These are phyloP conservation scores for Paragyromitra xinjiangensis DNA, from an alignment of 495 filamentous ascomycete genomes.

Conservation along the genomic window DNA sequence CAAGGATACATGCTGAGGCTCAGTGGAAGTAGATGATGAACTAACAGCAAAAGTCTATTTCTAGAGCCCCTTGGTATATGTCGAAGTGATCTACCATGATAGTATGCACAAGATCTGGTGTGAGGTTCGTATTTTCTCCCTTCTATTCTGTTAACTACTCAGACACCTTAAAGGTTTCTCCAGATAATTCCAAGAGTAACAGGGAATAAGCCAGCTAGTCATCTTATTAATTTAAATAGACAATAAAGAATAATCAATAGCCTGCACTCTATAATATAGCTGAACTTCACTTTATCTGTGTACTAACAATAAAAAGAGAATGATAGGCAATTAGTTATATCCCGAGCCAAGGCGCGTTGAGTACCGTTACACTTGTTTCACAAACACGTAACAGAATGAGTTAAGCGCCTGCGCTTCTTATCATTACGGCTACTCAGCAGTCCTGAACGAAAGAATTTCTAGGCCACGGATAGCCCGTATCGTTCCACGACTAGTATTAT, in stretches of 20 bases:
- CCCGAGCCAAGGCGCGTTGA: neutral
- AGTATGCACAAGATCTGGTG: neutral
- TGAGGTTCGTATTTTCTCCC: neutral
- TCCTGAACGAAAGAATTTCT: slow-evolving; percentile 63
- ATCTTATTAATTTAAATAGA: slow-evolving; percentile 1
- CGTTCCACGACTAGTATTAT: slow-evolving; percentile 60
- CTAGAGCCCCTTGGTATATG: neutral
- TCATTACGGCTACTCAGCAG: slow-evolving; percentile 54
- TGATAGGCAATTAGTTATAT: neutral
- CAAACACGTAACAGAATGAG: neutral
- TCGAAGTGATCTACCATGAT: neutral
- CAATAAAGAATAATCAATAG: neutral
- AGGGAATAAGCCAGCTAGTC: neutral
- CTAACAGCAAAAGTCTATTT: neutral
- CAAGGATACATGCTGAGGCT: no score
- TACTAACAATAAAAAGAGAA: neutral
- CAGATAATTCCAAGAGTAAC: no score
- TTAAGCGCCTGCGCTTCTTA: neutral
- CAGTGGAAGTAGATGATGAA: no score
- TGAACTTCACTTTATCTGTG: neutral
- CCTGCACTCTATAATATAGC: slow-evolving; percentile 2
- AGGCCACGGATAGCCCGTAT: slow-evolving; percentile 63
- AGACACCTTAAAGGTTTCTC: no score
- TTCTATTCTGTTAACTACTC: neutral
- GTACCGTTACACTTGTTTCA: neutral